Evolutionary conservation across 2,329 filamentous ascomycete genomes (phyloP), one percentile per base, ranked within the genome.

Genomic region (Colletotrichum sp.): DNA sequence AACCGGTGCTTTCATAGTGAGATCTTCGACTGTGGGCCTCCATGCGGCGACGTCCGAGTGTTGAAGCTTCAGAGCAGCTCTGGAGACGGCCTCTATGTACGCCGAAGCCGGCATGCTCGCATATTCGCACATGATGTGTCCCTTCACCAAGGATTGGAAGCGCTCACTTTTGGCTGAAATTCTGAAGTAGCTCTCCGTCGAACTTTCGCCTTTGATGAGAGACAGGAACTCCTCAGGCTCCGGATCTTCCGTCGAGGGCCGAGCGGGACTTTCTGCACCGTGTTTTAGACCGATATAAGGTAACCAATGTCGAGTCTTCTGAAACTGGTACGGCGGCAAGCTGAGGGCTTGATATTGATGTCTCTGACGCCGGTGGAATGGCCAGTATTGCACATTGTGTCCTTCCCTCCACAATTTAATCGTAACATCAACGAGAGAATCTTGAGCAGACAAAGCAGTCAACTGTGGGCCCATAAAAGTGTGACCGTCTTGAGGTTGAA

Each of bases 301-400:
- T 18, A 80, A 74, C 81, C 82, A 83, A 62, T 82, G 79, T 1
- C 71, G 66, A 6, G 74, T 78, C 65, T 81, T 80, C 15, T 80
- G 79, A 48, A 83, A 84, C 34, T 82, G 81, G 25, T 82, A 82
- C 0, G 78, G 75, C 5, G 82, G 81, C n/a, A 83, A 68, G 25
- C 75, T 75, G 5, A 81, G 28, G 5, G 16, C 25, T 12, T 6
- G 9, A 16, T 76, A 81, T 7, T 75, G 36, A 5, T 18, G 3
- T 27, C 66, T 62, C 28, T 79, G 77, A 22, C 9, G 16, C 9
- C 66, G 70, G 30, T 83, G 79, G 48, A 80, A 79, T 0, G 66
- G 62, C 82, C 82, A 84, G 55, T 77, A 80, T 16, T 79, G 76
- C 2, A 75, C 74, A 6, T 7, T 15, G 16, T 67, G 61, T 8